Evolutionary conservation across 1,284 basidiomycete species (phyloP).

Genomic region (Volvariella volvacea): DNA sequence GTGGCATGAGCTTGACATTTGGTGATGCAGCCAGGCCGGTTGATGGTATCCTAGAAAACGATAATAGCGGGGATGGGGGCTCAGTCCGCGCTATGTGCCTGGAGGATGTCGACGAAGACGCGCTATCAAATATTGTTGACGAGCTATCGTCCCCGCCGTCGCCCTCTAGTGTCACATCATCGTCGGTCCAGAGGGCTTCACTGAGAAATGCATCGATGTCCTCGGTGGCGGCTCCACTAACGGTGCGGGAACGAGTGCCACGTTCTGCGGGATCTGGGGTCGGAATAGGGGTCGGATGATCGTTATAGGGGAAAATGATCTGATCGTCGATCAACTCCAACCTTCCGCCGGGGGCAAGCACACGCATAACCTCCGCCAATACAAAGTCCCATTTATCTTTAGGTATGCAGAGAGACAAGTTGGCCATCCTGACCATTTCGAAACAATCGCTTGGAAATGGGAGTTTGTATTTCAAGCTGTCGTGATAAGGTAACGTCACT

Average conservation of each 20-base stretch:
- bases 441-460: conserved; percentile 58
- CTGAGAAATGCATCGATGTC: conserved; percentile 14
- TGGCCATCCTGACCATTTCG: conserved; percentile 65
- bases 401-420: conserved; percentile 55
- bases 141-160: background rate
- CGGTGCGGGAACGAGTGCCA: too few species aligned
- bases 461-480: conserved; percentile 45
- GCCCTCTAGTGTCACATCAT: conserved; percentile 21
- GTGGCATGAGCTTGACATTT: too few species aligned
- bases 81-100: background rate
- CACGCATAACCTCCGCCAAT: conserved; percentile 49
- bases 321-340: conserved; percentile 71
- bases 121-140: background rate
- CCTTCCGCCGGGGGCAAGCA: conserved; percentile 53
- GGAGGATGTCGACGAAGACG: background rate
- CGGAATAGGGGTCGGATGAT: conserved; percentile 11
- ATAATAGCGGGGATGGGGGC: too few species aligned
- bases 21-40: too few species aligned
- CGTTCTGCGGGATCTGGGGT: conserved; percentile 8
- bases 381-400: conserved; percentile 50
- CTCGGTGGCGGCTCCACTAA: conserved; percentile 14
- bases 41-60: too few species aligned
- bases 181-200: conserved; percentile 8
- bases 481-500: conserved; percentile 4
- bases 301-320: conserved; percentile 51